Base-by-base conservation (phyloP, 768 basidiomycete species). In the Podaxis sp. region DNA sequence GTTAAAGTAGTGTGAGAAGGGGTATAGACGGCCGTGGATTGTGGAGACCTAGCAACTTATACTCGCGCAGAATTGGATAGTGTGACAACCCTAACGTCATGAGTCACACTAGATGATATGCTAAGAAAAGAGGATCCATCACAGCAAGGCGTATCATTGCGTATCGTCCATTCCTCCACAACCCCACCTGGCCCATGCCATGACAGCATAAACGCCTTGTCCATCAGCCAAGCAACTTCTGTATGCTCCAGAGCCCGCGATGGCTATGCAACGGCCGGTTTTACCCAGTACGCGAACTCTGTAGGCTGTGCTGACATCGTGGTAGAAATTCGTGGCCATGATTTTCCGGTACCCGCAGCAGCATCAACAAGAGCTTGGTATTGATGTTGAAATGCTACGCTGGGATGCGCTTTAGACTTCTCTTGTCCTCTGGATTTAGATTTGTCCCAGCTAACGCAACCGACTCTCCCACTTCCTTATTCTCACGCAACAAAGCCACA, bases 31-130 rank as follows among this genome's bases (percentile, higher is more conserved):
- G 26, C 20, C 54, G 62, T 56, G 46, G 22, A 57, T 37, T 36
- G 33, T 37, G 55, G 4, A 48, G 28, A n/a, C 30, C 54, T 46
- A n/a, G 15, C 58, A 36, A 50, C 58, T 59, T 59, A 51, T 59
- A 51, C 37, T 51, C 8, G 26, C 20, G 15, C 49, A 20, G 13
- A 59, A 24, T 38, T 59, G n/a, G 58, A 38, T 30, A 13, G 22
- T 49, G 58, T 59, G 49, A 59, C 49, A 51, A 4, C 13, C 7
- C n/a, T 17, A 37, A 8, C 54, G 54, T 56, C 54, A 56, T 56
- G 22, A 20, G 54, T 56, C 54, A 56, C 54, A 17, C 8, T 2
- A n/a, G 11, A 24, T 56, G 15, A 12, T 22, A 13, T 22, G 13
- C 51, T 22, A 13, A 38, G 54, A 38, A 38, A n/a, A 20, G 37